These are phyloP conservation scores for Neurospora pannonica DNA, from an alignment of 495 filamentous ascomycete genomes.

Conservation along the genomic window DNA sequence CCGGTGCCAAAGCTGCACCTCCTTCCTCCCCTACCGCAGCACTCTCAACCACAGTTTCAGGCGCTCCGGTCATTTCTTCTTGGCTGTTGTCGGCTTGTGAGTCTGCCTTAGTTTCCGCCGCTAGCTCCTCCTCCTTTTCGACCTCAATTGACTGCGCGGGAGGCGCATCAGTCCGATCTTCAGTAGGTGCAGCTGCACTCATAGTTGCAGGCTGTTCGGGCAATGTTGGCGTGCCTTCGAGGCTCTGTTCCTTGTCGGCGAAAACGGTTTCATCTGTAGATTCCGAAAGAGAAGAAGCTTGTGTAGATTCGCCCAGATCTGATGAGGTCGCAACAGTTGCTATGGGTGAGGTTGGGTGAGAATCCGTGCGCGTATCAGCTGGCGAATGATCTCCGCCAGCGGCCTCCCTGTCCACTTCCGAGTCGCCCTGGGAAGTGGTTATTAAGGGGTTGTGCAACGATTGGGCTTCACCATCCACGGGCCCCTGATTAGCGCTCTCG, in stretches of 20 bases:
- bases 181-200: neutral
- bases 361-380: conserved; percentile 33
- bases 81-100: neutral
- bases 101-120: neutral
- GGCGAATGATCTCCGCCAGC: conserved; percentile 27
- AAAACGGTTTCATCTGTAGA: conserved; percentile 43
- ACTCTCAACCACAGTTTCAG: neutral
- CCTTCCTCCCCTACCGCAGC: neutral
- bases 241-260: conserved; percentile 12
- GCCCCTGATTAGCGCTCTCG: neutral
- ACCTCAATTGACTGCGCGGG: neutral
- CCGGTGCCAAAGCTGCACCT: neutral
- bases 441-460: conserved; percentile 2
- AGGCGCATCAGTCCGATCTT: conserved; percentile 2
- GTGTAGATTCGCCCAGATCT: conserved; percentile 43
- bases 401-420: conserved; percentile 26
- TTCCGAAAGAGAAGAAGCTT: conserved; percentile 46
- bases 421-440: conserved; percentile 28
- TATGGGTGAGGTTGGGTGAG: conserved; percentile 40
- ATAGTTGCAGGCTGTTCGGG: neutral
- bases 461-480: neutral
- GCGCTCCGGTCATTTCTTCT: neutral
- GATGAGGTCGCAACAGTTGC: conserved; percentile 31
- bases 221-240: neutral
- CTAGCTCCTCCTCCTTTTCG: neutral